Evolutionary conservation across 179 eudicot species (phyloP).

Genomic region (Nepenthes alata): DNA sequence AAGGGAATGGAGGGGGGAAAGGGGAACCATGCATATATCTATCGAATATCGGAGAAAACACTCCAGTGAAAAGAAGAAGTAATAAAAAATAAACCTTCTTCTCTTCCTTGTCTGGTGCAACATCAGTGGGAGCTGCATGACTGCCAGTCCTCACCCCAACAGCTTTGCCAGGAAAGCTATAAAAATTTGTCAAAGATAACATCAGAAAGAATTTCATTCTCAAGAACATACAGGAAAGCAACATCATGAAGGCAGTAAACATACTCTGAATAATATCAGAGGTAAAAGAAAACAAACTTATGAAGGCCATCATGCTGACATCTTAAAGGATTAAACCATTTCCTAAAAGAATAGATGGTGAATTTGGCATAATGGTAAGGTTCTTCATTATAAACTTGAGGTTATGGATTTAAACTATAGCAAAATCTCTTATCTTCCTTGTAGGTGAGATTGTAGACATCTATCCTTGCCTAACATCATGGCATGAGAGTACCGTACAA

Average conservation of each 20-base stretch:
- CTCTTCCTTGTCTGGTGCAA: slow-evolving; percentile 33
- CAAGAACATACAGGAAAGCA: neutral
- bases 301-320: too few species aligned
- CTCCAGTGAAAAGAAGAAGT: neutral
- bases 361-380: too few species aligned
- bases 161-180: slow-evolving; percentile 81
- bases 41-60: too few species aligned
- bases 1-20: neutral
- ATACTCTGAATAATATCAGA: neutral
- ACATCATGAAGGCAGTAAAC: neutral
- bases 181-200: neutral
- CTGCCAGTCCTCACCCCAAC: slow-evolving; percentile 47
- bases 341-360: too few species aligned
- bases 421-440: too few species aligned
- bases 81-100: slow-evolving; percentile 29
- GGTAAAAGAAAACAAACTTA: neutral
- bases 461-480: too few species aligned
- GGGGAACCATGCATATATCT: neutral
- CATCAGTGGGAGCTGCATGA: slow-evolving; percentile 28
- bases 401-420: too few species aligned
- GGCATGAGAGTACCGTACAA: too few species aligned
- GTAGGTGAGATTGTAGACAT: too few species aligned
- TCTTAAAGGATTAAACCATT: too few species aligned
- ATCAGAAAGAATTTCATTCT: neutral
- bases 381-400: too few species aligned